A percentile compares a stretch with the other conserved stretches of the same genome.
phyloP scores from a whole-genome alignment of 805 yeast species.

The Candida jianshihensis region DNA sequence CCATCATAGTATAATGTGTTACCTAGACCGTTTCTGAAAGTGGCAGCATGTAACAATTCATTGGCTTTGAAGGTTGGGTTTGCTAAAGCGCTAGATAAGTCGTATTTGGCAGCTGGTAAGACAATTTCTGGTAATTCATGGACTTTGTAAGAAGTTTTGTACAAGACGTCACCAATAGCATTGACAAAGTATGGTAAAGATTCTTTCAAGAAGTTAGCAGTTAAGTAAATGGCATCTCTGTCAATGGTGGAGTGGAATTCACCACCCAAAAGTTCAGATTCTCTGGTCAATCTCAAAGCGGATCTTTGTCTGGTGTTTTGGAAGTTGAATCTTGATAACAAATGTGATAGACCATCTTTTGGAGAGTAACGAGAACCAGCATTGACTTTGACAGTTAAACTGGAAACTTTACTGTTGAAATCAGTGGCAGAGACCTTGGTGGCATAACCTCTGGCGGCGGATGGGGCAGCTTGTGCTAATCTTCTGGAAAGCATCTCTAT shows the following conservation, averaged over 20 bases:
- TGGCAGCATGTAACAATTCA: slow-evolving; percentile 71
- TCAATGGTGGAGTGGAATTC: slow-evolving; percentile 58
- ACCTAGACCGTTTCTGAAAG: slow-evolving; percentile 87
- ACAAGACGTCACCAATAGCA: slow-evolving; percentile 67
- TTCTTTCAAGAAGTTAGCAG: slow-evolving; percentile 77
- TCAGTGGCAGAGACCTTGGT: slow-evolving; percentile 48
- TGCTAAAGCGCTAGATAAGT: slow-evolving; percentile 44
- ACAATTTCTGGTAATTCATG: slow-evolving; percentile 83
- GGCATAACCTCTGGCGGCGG: slow-evolving; percentile 28
- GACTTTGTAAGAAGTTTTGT: slow-evolving; percentile 67
- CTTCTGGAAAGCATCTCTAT: slow-evolving; percentile 24
- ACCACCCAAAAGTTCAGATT: slow-evolving; percentile 91
- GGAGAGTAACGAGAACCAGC: slow-evolving; percentile 76
- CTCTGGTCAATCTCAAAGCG: slow-evolving; percentile 89
- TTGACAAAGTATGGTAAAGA: slow-evolving; percentile 89
- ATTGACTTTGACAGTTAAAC: slow-evolving; percentile 72
- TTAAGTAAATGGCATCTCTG: slow-evolving; percentile 78
- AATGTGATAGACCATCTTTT: slow-evolving; percentile 78
- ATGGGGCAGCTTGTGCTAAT: slow-evolving; percentile 13
- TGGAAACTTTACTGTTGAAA: slow-evolving; percentile 57
- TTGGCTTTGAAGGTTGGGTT: slow-evolving; percentile 54
- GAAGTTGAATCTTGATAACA: slow-evolving; percentile 78
- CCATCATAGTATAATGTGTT: slow-evolving; percentile 74
- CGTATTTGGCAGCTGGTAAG: slow-evolving; percentile 67
- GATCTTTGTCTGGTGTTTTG: slow-evolving; percentile 77